Evolutionary conservation across 2,329 filamentous ascomycete species (phyloP).

Genomic region (Hypoxylon sp.): DNA sequence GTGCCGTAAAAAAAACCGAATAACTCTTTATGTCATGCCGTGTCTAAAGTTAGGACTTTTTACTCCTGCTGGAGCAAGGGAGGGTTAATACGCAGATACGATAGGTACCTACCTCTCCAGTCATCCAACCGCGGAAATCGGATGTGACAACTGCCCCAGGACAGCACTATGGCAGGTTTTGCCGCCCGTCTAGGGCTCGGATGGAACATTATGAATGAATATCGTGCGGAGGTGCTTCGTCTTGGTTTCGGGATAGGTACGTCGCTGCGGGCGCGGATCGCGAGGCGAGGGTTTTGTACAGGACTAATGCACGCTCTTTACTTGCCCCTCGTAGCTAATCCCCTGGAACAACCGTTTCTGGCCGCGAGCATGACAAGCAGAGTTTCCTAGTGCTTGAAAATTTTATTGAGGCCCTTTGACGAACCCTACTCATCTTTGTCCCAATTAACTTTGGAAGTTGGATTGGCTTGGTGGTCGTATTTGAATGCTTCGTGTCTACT

Average conservation of each 20-base stretch:
- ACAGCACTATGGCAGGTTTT: constrained; percentile 18
- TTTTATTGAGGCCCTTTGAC: constrained; percentile 3
- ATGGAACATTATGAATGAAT: constrained; percentile 13
- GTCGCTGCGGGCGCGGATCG: constrained; percentile 28
- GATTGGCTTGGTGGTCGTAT: constrained; percentile 20
- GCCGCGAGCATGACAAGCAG: constrained; percentile 24
- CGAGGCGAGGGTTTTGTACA: constrained; percentile 29
- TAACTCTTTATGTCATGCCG: constrained; percentile 11
- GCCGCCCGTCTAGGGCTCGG: constrained; percentile 16
- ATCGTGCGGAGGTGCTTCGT: constrained; percentile 29
- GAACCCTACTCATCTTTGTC: constrained; percentile 5
- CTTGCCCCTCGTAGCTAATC: constrained; percentile 10
- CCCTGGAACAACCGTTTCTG: constrained; percentile 26
- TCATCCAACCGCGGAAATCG: not conserved
- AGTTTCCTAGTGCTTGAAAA: constrained; percentile 9
- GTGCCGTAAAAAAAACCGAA: constrained; percentile 2
- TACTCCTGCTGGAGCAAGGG: constrained; percentile 4
- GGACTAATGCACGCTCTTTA: constrained; percentile 39
- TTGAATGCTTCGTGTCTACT: constrained; percentile 23
- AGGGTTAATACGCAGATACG: constrained; percentile 13
- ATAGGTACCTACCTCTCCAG: not conserved
- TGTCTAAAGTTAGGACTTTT: constrained; percentile 23
- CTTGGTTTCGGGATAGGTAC: constrained; percentile 15
- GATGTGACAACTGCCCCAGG: constrained; percentile 11
- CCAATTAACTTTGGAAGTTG: constrained; percentile 13